A percentile compares a stretch with the other conserved stretches of the same genome.
phyloP scores from a whole-genome alignment of 2,329 filamentous ascomycete genomes.

The Aspergillus tubingensis region DNA sequence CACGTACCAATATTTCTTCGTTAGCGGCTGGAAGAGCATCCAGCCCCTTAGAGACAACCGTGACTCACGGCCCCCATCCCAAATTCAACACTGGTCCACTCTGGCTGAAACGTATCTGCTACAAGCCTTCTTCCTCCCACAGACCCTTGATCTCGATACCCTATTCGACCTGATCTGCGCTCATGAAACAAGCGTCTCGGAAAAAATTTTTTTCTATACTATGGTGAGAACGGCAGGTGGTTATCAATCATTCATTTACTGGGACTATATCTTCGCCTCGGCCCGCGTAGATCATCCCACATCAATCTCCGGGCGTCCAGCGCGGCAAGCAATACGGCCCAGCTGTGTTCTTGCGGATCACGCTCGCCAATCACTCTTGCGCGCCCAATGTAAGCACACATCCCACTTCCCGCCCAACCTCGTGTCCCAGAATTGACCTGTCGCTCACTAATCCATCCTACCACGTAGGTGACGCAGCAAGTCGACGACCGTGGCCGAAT shows the following conservation, averaged over 20 bases:
- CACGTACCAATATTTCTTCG: background rate
- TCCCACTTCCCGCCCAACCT: background rate
- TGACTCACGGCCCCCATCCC: background rate
- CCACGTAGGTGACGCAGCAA: background rate
- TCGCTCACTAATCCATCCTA: background rate
- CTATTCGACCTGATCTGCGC: background rate
- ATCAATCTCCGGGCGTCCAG: background rate
- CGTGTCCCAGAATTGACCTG: background rate
- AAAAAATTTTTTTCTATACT: background rate
- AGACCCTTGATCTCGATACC: background rate
- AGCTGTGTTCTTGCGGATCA: background rate
- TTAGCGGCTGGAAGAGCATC: background rate
- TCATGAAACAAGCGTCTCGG: background rate
- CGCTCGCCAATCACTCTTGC: constrained; percentile 4
- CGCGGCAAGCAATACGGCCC: background rate
- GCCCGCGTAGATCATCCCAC: background rate
- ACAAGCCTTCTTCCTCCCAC: background rate
- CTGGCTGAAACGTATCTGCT: background rate
- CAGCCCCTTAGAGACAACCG: background rate
- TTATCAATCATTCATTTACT: too few relatives aligned
- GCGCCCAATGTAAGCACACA: constrained; percentile 3
- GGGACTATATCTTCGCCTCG: background rate
- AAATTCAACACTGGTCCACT: background rate
- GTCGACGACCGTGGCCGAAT: constrained; percentile 2
- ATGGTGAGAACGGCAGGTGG: too few relatives aligned